phyloP scores from a whole-genome alignment of 768 basidiomycete species.

The Lenzites betulinus region DNA sequence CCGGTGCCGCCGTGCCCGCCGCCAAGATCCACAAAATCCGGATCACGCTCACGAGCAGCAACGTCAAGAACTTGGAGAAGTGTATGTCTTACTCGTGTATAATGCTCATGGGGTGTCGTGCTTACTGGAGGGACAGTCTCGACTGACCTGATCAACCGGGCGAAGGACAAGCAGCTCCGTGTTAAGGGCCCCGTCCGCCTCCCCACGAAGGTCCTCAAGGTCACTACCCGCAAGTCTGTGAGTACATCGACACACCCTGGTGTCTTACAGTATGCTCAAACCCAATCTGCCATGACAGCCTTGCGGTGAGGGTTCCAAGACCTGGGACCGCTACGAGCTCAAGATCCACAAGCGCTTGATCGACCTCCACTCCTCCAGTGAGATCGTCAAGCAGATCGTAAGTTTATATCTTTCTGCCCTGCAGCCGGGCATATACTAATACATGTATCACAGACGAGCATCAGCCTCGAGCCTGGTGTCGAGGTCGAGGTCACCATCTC shows the following conservation, averaged over 20 bases:
- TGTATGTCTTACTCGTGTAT: slow-evolving; percentile 51
- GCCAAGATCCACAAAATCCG: slow-evolving; percentile 99
- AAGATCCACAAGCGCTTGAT: slow-evolving; percentile 99
- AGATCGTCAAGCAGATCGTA: slow-evolving; percentile 99
- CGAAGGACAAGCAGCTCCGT: slow-evolving; percentile 99
- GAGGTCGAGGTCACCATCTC: slow-evolving; percentile 99
- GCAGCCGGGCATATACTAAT: background rate
- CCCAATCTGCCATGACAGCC: slow-evolving; percentile 53
- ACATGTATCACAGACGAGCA: slow-evolving; percentile 71
- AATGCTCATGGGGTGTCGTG: background rate
- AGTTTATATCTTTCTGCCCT: slow-evolving; percentile 30
- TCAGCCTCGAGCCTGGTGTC: slow-evolving; percentile 98
- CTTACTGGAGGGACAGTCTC: slow-evolving; percentile 67
- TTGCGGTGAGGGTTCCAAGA: slow-evolving; percentile 99
- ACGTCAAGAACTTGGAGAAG: slow-evolving; percentile 98
- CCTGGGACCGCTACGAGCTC: slow-evolving; percentile 99
- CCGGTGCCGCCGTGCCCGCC: slow-evolving; percentile 78
- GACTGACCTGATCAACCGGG: slow-evolving; percentile 93
- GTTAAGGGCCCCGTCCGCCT: slow-evolving; percentile 99
- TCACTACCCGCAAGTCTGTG: slow-evolving; percentile 99
- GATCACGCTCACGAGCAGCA: slow-evolving; percentile 97
- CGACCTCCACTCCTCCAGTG: slow-evolving; percentile 97
- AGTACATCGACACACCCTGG: slow-evolving; percentile 32
- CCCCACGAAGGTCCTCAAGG: slow-evolving; percentile 97
- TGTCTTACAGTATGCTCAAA: background rate